Conservation (phyloP, 208 protist genomes). For the Acanthamoeba triangularis region DNA sequence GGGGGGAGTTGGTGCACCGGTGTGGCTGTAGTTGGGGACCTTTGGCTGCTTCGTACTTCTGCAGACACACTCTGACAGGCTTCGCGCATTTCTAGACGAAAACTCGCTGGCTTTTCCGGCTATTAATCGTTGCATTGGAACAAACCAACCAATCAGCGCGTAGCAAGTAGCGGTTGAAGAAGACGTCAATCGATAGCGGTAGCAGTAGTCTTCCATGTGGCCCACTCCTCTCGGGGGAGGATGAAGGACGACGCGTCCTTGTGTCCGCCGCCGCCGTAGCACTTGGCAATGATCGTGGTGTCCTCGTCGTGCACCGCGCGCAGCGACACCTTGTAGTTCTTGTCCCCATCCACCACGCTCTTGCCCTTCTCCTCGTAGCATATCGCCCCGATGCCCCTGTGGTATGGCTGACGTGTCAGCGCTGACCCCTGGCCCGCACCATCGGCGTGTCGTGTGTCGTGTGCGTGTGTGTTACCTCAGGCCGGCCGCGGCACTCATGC, state of each 20-base stretch:
- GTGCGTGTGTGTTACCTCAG: neutral
- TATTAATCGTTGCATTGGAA: too few species aligned
- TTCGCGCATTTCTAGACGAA: too few species aligned
- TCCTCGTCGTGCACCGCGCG: neutral
- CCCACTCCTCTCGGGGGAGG: neutral
- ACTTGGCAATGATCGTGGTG: neutral
- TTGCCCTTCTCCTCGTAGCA: slow-evolving; percentile 10
- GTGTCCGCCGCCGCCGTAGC: neutral
- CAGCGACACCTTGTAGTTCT: slow-evolving; percentile 3
- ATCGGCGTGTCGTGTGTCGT: too few species aligned
- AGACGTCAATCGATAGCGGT: too few species aligned
- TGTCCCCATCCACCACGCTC: slow-evolving; percentile 18
- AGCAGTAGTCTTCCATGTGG: neutral
- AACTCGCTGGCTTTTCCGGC: too few species aligned
- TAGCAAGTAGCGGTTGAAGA: too few species aligned
- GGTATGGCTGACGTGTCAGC: too few species aligned
- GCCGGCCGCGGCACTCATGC: neutral
- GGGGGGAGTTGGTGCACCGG: too few species aligned
- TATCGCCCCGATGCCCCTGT: slow-evolving; percentile 5
- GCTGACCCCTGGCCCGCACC: neutral
- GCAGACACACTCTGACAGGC: too few species aligned
- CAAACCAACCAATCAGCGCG: too few species aligned
- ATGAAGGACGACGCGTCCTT: slow-evolving; percentile 17
- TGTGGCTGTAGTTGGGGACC: too few species aligned
- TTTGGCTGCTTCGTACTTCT: too few species aligned